Base-by-base conservation (phyloP, 2,329 filamentous ascomycete species). In the Exutisphaerella laricina region DNA sequence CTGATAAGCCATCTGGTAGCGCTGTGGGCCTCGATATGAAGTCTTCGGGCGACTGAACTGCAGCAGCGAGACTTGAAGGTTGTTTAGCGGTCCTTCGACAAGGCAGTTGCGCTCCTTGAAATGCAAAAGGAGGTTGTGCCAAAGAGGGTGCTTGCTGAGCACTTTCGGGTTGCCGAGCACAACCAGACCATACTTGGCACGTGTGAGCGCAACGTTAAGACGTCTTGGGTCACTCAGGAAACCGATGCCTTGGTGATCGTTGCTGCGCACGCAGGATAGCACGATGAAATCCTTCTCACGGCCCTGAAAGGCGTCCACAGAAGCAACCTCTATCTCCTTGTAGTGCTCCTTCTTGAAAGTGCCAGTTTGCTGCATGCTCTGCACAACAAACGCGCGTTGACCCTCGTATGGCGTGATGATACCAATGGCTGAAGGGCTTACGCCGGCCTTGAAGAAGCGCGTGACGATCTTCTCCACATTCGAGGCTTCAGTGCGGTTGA, bases 241-340 rank as follows among this genome's bases (percentile, higher is more conserved):
- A 69, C 92, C 92, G 58, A 98, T 98, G 54, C 92, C 92, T 66
- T 98, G 92, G 65, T 97, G 94, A 59, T 98, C 92, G 64, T 98
- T 98, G 63, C 90, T 97, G 62, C 92, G 87, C 38, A 98, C 92
- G 62, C 92, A 98, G 49, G 92, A 97, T 22, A 98, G 74, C 28
- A 98, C 89, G 59, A 98, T 98, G 60, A 95, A 98, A 63, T 98
- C 92, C 71, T 98, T 98, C 70, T 98, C 92, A 72, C 92, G 85
- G 39, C 92, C 92, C 64, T 98, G 92, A 77, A 98, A 98, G 14
- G 92, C 92, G 71, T 98, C 92, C 26, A 98, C 92, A 0, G 90
- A 97, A 4, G 92, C 92, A 29, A 98, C 92, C 66, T 98, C 92
- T 17, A 98, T 90, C 61, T 97, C 90, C 70, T 97, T 97, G 74